Evolutionary conservation across 495 filamentous ascomycete genomes (phyloP).

Genomic region (Neurospora africana): DNA sequence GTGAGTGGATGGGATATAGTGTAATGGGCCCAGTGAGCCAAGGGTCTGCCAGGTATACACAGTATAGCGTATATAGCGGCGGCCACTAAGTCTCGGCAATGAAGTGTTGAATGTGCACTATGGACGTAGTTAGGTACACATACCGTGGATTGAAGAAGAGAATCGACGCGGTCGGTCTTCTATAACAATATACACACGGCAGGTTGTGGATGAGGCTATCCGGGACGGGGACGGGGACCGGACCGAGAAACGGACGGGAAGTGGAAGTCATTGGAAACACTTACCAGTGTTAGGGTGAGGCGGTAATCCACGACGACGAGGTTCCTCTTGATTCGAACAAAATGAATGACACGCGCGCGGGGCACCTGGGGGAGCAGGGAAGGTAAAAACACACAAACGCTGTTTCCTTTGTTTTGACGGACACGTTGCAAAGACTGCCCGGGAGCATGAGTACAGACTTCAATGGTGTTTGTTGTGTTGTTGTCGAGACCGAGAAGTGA

Average conservation of each 20-base stretch:
- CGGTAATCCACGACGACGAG: background rate
- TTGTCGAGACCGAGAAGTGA: background rate
- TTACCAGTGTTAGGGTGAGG: background rate
- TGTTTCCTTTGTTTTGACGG: background rate
- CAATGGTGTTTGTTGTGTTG: background rate
- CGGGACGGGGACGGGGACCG: background rate
- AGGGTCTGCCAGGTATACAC: background rate
- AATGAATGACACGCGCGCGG: background rate
- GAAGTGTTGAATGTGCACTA: background rate
- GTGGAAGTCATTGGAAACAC: background rate
- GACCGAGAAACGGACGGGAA: background rate
- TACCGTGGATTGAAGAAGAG: background rate
- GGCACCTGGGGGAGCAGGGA: background rate
- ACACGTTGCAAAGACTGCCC: background rate
- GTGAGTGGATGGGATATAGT: background rate
- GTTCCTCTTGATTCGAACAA: background rate
- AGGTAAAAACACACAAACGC: background rate
- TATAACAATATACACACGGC: background rate
- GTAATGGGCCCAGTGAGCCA: background rate
- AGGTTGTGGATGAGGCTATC: background rate
- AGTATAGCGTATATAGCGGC: background rate
- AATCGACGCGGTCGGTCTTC: background rate
- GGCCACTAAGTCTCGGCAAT: background rate
- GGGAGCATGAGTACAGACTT: background rate
- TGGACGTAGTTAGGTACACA: background rate